A percentile compares a stretch with the other conserved stretches of the same genome.
phyloP scores from a whole-genome alignment of 2,329 filamentous ascomycete genomes.

The Fusarium chuoi region DNA sequence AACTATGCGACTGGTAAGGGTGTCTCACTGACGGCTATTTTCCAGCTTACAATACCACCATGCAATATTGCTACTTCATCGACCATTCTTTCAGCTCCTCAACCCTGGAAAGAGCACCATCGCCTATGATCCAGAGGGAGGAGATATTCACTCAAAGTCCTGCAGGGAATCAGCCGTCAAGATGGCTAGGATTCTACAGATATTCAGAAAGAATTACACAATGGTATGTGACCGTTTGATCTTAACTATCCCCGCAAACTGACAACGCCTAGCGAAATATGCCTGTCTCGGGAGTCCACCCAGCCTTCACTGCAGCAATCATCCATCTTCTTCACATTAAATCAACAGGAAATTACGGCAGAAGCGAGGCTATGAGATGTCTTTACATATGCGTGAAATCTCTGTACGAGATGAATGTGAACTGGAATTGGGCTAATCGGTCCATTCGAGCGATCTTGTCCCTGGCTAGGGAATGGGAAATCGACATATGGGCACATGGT shows the following conservation, averaged over 20 bases:
- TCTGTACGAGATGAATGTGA: slow-evolving; percentile 31
- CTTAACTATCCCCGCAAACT: not conserved
- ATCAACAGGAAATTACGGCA: not conserved
- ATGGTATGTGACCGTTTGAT: not conserved
- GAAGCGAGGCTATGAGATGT: slow-evolving; percentile 21
- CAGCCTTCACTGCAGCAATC: slow-evolving; percentile 30
- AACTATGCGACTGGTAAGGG: accelerated
- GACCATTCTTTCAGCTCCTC: slow-evolving; percentile 9
- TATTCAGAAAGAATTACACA: slow-evolving; percentile 32
- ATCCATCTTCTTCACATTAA: slow-evolving; percentile 31
- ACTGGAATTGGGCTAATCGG: slow-evolving; percentile 33
- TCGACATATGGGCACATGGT: slow-evolving; percentile 20
- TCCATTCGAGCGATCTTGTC: slow-evolving; percentile 29
- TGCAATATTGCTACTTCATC: not conserved
- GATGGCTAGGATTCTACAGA: slow-evolving; percentile 24
- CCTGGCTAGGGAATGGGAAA: slow-evolving; percentile 23
- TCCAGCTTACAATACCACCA: not conserved
- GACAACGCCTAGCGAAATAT: not conserved
- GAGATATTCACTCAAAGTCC: slow-evolving; percentile 28
- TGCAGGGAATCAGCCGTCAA: slow-evolving; percentile 19
- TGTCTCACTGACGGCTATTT: accelerated
- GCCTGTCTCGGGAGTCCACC: slow-evolving; percentile 29
- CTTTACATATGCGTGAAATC: slow-evolving; percentile 23
- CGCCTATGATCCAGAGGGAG: slow-evolving; percentile 23
- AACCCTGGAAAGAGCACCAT: slow-evolving; percentile 9